Conservation (phyloP, 2,329 filamentous ascomycete species). For the Thelonectria rubi region DNA sequence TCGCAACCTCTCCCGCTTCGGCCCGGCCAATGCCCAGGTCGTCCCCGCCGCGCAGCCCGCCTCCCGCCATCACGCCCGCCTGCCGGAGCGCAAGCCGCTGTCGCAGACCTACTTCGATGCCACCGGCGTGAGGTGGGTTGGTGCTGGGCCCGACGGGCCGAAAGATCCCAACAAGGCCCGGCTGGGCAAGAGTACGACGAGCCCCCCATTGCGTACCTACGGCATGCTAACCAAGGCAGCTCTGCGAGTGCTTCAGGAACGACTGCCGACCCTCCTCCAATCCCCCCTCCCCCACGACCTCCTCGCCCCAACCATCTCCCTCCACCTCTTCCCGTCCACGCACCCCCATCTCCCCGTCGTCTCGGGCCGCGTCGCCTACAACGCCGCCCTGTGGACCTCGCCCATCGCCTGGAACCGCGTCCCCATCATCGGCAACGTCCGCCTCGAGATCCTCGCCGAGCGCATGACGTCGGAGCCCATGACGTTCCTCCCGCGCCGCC, state of each 20-base stretch:
- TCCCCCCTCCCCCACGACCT: conserved; percentile 77
- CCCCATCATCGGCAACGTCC: conserved; percentile 89
- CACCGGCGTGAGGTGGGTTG: conserved; percentile 43
- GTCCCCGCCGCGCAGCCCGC: conserved; percentile 9
- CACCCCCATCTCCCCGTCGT: conserved; percentile 93
- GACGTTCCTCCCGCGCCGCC: conserved; percentile 56
- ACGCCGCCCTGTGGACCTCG: conserved; percentile 93
- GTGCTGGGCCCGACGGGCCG: conserved; percentile 46
- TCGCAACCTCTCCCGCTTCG: conserved; percentile 44
- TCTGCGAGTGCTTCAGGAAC: conserved; percentile 71
- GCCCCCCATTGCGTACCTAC: not conserved
- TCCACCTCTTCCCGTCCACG: conserved; percentile 77
- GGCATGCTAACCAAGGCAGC: conserved; percentile 52
- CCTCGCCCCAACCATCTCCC: conserved; percentile 76
- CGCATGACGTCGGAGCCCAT: conserved; percentile 76
- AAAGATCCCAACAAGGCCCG: conserved; percentile 68
- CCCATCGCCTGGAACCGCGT: conserved; percentile 95
- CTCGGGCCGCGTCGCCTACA: conserved; percentile 88
- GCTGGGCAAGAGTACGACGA: conserved; percentile 66
- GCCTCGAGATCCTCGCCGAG: conserved; percentile 86
- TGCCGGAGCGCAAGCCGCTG: conserved; percentile 26
- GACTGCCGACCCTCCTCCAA: conserved; percentile 72
- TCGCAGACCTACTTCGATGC: conserved; percentile 47
- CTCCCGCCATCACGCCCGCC: conserved; percentile 11
- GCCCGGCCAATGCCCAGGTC: conserved; percentile 45